phyloP scores from a whole-genome alignment of 441 rosid genomes.

The Gossypium gossypioides region DNA sequence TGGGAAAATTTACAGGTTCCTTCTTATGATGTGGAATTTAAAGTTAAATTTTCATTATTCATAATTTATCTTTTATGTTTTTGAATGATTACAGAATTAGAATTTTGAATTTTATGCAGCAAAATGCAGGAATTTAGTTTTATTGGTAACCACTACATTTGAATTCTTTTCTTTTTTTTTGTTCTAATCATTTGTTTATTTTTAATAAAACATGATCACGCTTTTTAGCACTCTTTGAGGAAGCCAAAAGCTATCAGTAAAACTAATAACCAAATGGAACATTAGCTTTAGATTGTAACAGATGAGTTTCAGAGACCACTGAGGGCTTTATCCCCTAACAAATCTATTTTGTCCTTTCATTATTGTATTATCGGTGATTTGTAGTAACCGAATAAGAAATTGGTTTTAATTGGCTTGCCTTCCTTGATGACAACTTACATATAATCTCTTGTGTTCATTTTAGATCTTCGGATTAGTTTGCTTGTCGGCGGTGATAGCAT shows the following conservation, averaged over 20 bases:
- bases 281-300: not conserved
- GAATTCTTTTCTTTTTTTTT: not conserved
- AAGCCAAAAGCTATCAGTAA: not conserved
- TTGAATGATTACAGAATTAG: not conserved
- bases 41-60: not conserved
- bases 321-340: not conserved
- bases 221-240: not conserved
- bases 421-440: not conserved
- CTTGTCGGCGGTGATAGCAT: constrained; percentile 94
- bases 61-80: not conserved
- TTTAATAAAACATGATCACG: too few relatives aligned
- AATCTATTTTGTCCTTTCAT: not conserved
- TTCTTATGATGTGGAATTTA: not conserved
- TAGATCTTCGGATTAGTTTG: constrained; percentile 74
- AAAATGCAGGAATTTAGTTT: not conserved
- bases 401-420: not conserved
- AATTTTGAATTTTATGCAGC: not conserved
- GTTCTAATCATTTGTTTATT: not conserved
- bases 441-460: not conserved
- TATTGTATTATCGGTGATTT: not conserved
- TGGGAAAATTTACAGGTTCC: constrained; percentile 72
- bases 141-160: not conserved
- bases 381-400: not conserved
- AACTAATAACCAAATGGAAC: not conserved
- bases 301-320: not conserved